phyloP scores from a whole-genome alignment of 2,329 filamentous ascomycete species.

The Sphaerostilbella broomeana region DNA sequence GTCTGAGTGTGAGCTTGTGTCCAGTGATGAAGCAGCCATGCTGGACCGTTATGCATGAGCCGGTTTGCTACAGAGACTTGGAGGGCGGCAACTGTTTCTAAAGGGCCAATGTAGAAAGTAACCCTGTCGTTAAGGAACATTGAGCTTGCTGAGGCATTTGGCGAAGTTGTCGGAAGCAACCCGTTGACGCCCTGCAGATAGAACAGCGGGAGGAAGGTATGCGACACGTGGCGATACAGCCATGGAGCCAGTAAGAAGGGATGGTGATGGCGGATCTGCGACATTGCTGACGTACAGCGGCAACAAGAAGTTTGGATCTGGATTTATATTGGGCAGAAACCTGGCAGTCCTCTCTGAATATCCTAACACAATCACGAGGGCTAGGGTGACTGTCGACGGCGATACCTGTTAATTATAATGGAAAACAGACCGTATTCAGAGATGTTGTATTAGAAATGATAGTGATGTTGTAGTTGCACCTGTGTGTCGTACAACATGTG shows the following conservation, averaged over 20 bases:
- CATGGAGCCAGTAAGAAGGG: slow-evolving; percentile 3
- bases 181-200: slow-evolving; percentile 1
- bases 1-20: not conserved
- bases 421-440: too few species aligned
- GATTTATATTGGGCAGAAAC: not conserved
- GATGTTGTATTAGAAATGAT: too few species aligned
- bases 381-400: too few species aligned
- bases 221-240: slow-evolving; percentile 3
- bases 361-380: too few species aligned
- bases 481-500: too few species aligned
- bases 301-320: not conserved
- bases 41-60: slow-evolving; percentile 1
- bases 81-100: too few species aligned
- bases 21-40: not conserved
- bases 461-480: too few species aligned
- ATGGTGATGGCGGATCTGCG: not conserved
- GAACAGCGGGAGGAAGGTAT: slow-evolving; percentile 1
- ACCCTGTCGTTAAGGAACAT: too few species aligned
- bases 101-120: too few species aligned
- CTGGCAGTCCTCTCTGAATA: not conserved
- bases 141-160: too few species aligned
- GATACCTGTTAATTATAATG: too few species aligned
- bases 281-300: not conserved
- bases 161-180: not conserved
- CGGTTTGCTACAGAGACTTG: not conserved